Conservation (phyloP, 176 grass and related monocot genomes). For the Chrysopogon serrulatus region DNA sequence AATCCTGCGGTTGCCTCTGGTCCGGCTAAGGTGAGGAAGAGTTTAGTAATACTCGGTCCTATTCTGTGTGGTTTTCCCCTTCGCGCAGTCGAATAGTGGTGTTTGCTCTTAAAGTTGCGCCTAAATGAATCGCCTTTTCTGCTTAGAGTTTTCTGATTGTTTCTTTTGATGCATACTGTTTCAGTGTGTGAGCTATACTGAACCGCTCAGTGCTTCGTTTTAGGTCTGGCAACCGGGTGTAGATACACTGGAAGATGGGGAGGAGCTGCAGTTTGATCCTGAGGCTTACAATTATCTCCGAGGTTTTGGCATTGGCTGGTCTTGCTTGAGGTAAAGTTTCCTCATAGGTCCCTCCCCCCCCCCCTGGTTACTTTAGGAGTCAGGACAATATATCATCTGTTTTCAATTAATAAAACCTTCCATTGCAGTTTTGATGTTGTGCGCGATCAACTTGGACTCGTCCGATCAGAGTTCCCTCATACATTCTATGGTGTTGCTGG, state of each 20-base stretch:
- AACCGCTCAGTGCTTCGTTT: not conserved
- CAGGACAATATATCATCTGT: not conserved
- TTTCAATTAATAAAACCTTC: not conserved
- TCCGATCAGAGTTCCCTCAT: conserved; percentile 83
- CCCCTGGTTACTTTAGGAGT: not conserved
- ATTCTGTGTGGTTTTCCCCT: not conserved
- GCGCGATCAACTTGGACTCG: conserved; percentile 70
- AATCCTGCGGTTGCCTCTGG: conserved; percentile 27
- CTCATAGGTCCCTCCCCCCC: too few species aligned
- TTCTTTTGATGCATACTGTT: not conserved
- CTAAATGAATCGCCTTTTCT: not conserved
- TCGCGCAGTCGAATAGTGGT: not conserved
- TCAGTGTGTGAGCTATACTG: not conserved
- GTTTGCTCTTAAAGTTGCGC: not conserved
- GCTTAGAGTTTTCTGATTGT: not conserved
- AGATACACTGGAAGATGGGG: conserved; percentile 75
- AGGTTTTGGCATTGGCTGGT: not conserved
- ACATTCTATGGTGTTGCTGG: conserved; percentile 80
- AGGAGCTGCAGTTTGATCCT: conserved; percentile 89
- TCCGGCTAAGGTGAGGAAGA: conserved; percentile 47
- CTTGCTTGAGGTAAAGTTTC: not conserved
- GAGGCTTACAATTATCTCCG: conserved; percentile 43
- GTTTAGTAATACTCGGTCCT: not conserved
- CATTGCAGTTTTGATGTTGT: conserved; percentile 76
- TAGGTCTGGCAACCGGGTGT: conserved; percentile 92